Evolutionary conservation across 176 grass and related monocot species (phyloP).

Genomic region (Paspalum vaginatum): DNA sequence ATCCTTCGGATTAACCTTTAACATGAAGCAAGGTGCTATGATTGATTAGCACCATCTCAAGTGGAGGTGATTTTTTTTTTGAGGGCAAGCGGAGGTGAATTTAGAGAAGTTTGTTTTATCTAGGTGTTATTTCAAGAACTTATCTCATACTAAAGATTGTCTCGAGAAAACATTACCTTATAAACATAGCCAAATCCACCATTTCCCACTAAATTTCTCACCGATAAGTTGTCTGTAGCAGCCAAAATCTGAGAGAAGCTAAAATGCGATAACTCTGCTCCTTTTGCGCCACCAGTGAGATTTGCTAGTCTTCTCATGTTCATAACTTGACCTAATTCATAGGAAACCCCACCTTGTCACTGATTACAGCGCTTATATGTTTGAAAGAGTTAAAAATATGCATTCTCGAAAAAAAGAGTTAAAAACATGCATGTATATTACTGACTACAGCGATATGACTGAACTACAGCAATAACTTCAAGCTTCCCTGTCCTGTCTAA

Average conservation of each 20-base stretch:
- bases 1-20: background rate
- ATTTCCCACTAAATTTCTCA: constrained; percentile 11
- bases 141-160: background rate
- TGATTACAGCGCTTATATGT: too few species aligned
- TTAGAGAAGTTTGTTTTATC: background rate
- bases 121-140: background rate
- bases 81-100: too few species aligned
- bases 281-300: background rate
- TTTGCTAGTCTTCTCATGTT: background rate
- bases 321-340: constrained; percentile 29
- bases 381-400: too few species aligned
- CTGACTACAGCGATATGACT: too few species aligned
- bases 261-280: background rate
- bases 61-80: too few species aligned
- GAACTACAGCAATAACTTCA: too few species aligned
- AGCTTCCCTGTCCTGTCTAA: too few species aligned
- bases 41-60: background rate
- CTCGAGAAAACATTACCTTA: constrained; percentile 32
- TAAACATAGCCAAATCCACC: constrained; percentile 41
- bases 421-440: too few species aligned
- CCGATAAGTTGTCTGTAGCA: constrained; percentile 28
- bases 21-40: background rate
- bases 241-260: constrained; percentile 31
- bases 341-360: background rate
- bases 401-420: too few species aligned